phyloP scores from a whole-genome alignment of 2,329 filamentous ascomycete species.

The Fusarium mundagurra region DNA sequence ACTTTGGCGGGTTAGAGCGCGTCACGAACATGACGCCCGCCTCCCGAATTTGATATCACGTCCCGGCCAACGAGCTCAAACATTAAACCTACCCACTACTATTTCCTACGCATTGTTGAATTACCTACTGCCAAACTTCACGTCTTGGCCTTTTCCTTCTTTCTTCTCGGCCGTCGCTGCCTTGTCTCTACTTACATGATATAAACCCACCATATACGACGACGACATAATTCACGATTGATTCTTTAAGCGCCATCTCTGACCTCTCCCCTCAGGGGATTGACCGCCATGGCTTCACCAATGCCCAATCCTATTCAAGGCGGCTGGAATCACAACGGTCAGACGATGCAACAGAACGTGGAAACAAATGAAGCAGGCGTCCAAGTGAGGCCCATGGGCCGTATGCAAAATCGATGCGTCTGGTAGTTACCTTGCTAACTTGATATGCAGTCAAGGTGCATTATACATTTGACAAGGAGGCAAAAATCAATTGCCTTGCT shows the following conservation, averaged over 20 bases:
- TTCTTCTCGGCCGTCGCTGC: conserved; percentile 8
- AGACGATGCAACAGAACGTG: conserved; percentile 44
- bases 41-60: conserved; percentile 48
- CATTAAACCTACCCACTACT: conserved; percentile 29
- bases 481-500: conserved; percentile 88
- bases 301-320: conserved; percentile 46
- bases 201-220: not conserved
- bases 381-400: conserved; percentile 71
- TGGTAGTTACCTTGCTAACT: conserved; percentile 31
- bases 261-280: conserved; percentile 39
- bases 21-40: conserved; percentile 54
- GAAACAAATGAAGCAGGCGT: conserved; percentile 59
- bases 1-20: conserved; percentile 45
- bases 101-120: conserved; percentile 15
- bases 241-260: conserved; percentile 18
- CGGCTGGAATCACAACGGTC: conserved; percentile 46
- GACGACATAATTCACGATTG: conserved; percentile 4
- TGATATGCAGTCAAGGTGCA: conserved; percentile 83
- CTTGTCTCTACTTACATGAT: not conserved
- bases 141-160: conserved; percentile 10
- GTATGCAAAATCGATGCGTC: conserved; percentile 57
- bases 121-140: conserved; percentile 16
- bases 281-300: conserved; percentile 52
- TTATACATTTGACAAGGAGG: conserved; percentile 93
- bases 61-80: conserved; percentile 36